Evolutionary conservation across 2,329 filamentous ascomycete genomes (phyloP), one percentile per base, ranked within the genome.

Genomic region (Aureobasidium subglaciale): DNA sequence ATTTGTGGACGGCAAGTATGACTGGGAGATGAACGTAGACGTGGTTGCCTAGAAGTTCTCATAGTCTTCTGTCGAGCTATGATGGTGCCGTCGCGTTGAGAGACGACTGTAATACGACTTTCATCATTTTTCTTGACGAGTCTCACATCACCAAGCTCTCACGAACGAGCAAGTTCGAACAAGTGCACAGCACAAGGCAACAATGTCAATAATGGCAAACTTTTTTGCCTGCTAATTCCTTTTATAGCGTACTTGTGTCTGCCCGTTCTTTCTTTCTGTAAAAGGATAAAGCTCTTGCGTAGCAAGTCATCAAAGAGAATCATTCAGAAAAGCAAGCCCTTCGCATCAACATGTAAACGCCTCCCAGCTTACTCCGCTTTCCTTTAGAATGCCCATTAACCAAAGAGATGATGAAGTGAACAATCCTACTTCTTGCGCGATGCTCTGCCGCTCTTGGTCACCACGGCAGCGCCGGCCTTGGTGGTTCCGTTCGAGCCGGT

Each of bases 401-500:
- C 20, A 29, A 34, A 34, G 29, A 46, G 29, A 35, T 13, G 43
- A 48, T 16, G 43, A 35, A 48, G 30, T 48, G 20, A 48, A 22
- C 43, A 35, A 22, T 20, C 42, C 38, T 54, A 54, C 50, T 54
- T 54, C 38, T 54, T 54, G 50, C 50, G 50, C 13, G 50, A 42
- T 16, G 50, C 50, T 25, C 50, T 42, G 38, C 50, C 50, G 20
- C 50, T 54, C 50, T 54, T 54, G 15, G 50, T 54, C 29, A 29
- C 37, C 8, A 53, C 49, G 3, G 50, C 50, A 25, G 37, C 25
- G 15, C 67, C 77, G 70, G 58, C 69, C 65, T 65, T 65, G 18
- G 56, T 50, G 16, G 56, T 63, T 11, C 76, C 72, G 50, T 76
- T 66, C 5, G 86, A 87, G 34, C 78, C 80, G 41, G 81, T 88